A percentile compares a stretch with the other conserved stretches of the same genome.
Evolutionary conservation across 164 flowering plant species (phyloP).

Genomic region (Aristolochia californica): DNA sequence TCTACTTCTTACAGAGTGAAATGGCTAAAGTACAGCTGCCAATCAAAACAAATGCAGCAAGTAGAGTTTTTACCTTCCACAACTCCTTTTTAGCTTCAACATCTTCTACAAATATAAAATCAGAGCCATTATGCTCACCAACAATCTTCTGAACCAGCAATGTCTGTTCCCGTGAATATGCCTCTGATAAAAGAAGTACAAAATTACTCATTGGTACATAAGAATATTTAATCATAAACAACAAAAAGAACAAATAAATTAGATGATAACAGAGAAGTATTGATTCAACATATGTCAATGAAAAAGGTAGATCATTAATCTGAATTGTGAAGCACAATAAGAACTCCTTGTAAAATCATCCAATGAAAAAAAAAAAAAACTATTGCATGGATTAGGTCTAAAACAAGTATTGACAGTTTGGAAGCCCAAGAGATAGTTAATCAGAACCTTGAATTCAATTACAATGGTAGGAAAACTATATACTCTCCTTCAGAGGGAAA

Average conservation of each 20-base stretch:
- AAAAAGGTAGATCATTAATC: too few relatives aligned
- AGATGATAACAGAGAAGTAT: too few relatives aligned
- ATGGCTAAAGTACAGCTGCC: too few relatives aligned
- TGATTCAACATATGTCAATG: too few relatives aligned
- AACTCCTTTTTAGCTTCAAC: constrained; percentile 83
- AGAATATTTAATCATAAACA: not conserved
- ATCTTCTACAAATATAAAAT: constrained; percentile 87
- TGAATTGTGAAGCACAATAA: not conserved
- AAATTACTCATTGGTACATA: not conserved
- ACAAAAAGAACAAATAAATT: not conserved
- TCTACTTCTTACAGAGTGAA: too few relatives aligned
- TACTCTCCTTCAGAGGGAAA: too few relatives aligned
- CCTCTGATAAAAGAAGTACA: constrained; percentile 32
- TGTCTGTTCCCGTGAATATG: constrained; percentile 93
- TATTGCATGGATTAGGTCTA: not conserved
- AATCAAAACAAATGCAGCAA: not conserved
- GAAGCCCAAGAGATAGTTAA: too few relatives aligned
- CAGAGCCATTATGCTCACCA: constrained; percentile 77
- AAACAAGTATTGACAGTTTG: too few relatives aligned
- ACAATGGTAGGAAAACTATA: too few relatives aligned
- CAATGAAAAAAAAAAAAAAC: not conserved
- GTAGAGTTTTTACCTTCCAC: constrained; percentile 58
- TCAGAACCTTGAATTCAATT: too few relatives aligned
- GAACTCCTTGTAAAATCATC: not conserved
- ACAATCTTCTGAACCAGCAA: constrained; percentile 73